Conservation (phyloP, 1,284 basidiomycete genomes). For the Apiotrichum mycotoxinovorans region DNA sequence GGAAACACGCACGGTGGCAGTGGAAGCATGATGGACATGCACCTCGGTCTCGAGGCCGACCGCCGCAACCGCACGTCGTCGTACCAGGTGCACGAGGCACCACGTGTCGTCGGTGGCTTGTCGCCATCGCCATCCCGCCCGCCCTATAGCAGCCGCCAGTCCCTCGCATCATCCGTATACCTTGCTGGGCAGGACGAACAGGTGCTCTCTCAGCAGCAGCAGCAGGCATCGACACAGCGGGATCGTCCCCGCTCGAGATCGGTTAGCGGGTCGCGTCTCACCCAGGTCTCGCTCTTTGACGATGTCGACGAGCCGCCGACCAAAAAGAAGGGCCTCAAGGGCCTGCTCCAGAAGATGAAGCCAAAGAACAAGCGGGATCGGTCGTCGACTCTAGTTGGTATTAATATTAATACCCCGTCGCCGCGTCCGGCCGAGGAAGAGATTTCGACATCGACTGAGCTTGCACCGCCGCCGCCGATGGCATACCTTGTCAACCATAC, state of each 20-base stretch:
- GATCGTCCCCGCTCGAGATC: constrained; percentile 19
- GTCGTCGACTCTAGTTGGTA: constrained; percentile 5
- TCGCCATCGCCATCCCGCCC: constrained; percentile 43
- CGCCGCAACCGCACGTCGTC: constrained; percentile 34
- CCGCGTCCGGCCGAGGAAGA: constrained; percentile 54
- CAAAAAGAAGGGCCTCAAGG: constrained; percentile 74
- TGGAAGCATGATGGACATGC: constrained; percentile 89
- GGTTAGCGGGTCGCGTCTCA: constrained; percentile 35
- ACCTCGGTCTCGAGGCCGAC: constrained; percentile 52
- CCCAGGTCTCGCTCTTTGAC: constrained; percentile 29
- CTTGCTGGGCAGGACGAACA: not conserved
- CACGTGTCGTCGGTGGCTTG: constrained; percentile 41
- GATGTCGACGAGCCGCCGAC: constrained; percentile 44
- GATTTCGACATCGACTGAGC: constrained; percentile 60
- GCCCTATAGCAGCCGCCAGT: constrained; percentile 22
- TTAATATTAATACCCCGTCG: constrained; percentile 50
- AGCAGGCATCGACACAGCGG: not conserved
- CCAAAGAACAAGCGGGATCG: constrained; percentile 51
- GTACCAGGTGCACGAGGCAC: constrained; percentile 31
- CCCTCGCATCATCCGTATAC: constrained; percentile 7
- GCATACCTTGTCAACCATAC: constrained; percentile 67
- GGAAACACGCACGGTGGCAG: constrained; percentile 66
- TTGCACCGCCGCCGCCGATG: constrained; percentile 78
- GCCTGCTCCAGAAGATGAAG: constrained; percentile 71
- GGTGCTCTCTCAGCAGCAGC: not conserved